Evolutionary conservation across 257 asterid genomes (phyloP).

Genomic region (Rhazya stricta): DNA sequence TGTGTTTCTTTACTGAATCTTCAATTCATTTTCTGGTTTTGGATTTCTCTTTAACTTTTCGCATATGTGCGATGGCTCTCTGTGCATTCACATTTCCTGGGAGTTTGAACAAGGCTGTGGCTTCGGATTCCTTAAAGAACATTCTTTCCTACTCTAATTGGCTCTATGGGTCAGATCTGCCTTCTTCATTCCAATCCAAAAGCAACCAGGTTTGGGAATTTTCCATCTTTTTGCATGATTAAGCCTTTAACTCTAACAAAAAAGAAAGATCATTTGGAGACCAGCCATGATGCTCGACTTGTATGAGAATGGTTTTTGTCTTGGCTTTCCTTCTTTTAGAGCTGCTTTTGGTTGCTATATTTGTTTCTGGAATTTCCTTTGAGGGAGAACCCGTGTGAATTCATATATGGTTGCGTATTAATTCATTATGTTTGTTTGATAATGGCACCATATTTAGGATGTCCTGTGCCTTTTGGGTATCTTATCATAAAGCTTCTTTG

Average conservation of each 20-base stretch:
- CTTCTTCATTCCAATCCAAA: constrained; percentile 29
- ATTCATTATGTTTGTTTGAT: not conserved
- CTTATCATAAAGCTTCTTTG: not conserved
- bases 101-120: constrained; percentile 38
- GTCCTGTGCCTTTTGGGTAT: not conserved
- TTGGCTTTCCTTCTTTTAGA: not conserved
- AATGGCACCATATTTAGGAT: not conserved
- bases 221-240: constrained; percentile 5
- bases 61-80: constrained; percentile 45
- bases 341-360: not conserved
- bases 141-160: constrained; percentile 33
- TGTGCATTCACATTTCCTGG: constrained; percentile 57
- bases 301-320: not conserved
- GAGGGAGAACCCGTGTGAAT: not conserved
- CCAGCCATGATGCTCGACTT: not conserved
- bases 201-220: constrained; percentile 43
- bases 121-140: constrained; percentile 35
- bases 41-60: constrained; percentile 4
- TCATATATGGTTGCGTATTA: not conserved
- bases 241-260: not conserved
- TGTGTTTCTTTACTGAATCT: not conserved
- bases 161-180: constrained; percentile 55
- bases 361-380: not conserved
- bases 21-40: constrained; percentile 10
- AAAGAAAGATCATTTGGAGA: not conserved